These are phyloP conservation scores for Phytophthora sansomeana DNA, from an alignment of 352 stramenopile genomes.

Conservation along the genomic window DNA sequence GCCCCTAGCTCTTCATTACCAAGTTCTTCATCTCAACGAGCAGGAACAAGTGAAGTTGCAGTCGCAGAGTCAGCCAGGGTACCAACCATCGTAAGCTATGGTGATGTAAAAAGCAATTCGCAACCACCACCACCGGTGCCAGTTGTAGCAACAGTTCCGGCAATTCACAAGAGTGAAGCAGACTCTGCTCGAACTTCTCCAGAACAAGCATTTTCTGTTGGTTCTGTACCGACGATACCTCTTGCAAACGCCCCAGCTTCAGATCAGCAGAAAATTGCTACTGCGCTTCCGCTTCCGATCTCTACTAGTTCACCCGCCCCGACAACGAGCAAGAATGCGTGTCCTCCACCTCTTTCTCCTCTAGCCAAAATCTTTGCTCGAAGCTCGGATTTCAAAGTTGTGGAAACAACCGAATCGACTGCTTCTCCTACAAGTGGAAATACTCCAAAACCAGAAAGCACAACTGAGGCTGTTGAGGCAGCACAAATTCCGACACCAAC, in stretches of 20 bases:
- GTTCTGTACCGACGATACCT: neutral
- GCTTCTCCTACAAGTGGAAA: constrained; percentile 3
- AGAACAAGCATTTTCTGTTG: neutral
- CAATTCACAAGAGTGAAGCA: neutral
- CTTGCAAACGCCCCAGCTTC: neutral
- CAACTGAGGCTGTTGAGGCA: neutral
- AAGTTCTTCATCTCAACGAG: neutral
- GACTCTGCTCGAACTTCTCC: neutral
- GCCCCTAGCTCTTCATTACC: neutral
- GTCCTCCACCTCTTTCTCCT: constrained; percentile 18
- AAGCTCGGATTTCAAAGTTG: neutral
- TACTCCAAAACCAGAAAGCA: neutral
- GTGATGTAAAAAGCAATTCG: neutral
- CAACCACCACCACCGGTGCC: neutral
- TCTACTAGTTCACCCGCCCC: neutral
- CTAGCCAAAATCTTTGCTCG: constrained; percentile 38
- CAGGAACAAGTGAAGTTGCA: neutral
- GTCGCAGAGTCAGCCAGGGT: neutral
- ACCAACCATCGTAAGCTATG: neutral
- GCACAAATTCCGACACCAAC: neutral
- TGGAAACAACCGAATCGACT: neutral
- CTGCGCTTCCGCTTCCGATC: neutral
- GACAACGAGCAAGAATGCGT: constrained; percentile 6
- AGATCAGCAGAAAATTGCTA: neutral
- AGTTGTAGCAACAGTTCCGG: neutral